A percentile compares a stretch with the other conserved stretches of the same genome.
These are phyloP conservation scores for Knoxia roxburghii DNA, from an alignment of 257 asterid species.

Conservation along the genomic window DNA sequence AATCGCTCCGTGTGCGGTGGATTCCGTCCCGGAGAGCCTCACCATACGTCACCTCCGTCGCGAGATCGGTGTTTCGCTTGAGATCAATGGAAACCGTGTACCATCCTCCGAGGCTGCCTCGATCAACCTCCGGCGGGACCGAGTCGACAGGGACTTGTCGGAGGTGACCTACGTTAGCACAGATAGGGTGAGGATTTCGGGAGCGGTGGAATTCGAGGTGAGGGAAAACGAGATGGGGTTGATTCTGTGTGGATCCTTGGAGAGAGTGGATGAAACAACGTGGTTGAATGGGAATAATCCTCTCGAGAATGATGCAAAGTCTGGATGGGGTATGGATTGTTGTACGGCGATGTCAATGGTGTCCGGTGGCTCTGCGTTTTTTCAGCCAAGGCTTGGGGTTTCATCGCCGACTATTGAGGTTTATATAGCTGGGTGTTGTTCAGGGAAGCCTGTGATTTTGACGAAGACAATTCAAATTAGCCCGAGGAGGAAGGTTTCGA, in stretches of 20 bases:
- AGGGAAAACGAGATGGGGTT: slow-evolving; percentile 50
- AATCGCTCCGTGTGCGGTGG: slow-evolving; percentile 51
- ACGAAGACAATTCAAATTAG: slow-evolving; percentile 50
- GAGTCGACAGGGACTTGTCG: slow-evolving; percentile 52
- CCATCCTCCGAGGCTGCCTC: slow-evolving; percentile 53
- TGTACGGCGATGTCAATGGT: slow-evolving; percentile 39
- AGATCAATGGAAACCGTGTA: slow-evolving; percentile 52
- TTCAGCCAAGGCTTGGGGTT: slow-evolving; percentile 43
- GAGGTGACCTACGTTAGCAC: slow-evolving; percentile 90
- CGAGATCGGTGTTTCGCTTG: slow-evolving; percentile 48
- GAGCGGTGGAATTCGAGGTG: slow-evolving; percentile 77
- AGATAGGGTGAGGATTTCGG: slow-evolving; percentile 64
- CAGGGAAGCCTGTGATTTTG: slow-evolving; percentile 59
- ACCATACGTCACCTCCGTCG: slow-evolving; percentile 58
- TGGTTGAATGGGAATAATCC: slow-evolving; percentile 47
- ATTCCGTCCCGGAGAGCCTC: slow-evolving; percentile 48
- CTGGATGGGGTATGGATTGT: slow-evolving; percentile 85
- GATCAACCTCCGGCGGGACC: slow-evolving; percentile 60
- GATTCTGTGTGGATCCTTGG: slow-evolving; percentile 72
- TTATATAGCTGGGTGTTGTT: slow-evolving; percentile 75
- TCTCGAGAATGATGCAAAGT: slow-evolving; percentile 38
- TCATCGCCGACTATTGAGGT: slow-evolving; percentile 67
- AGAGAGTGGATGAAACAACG: slow-evolving; percentile 46
- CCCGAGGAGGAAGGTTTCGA: slow-evolving; percentile 51
- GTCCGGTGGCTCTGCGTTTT: slow-evolving; percentile 41